Conservation (phyloP, 164 flowering plant genomes). For the Pachysandra terminalis region DNA sequence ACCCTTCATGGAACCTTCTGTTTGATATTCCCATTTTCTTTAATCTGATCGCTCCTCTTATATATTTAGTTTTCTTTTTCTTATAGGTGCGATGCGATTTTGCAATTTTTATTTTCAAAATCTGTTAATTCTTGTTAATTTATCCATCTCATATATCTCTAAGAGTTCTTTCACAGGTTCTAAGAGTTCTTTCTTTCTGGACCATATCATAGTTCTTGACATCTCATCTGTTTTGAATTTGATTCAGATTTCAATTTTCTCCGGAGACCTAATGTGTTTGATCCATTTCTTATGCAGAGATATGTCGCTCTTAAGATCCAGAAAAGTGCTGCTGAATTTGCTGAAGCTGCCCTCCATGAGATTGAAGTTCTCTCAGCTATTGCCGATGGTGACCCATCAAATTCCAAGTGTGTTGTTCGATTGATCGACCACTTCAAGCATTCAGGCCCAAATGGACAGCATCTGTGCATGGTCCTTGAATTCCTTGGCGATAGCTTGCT, state of each 20-base stretch:
- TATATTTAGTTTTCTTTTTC: background rate
- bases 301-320: conserved; percentile 92
- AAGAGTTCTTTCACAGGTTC: no score
- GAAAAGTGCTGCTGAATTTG: conserved; percentile 88
- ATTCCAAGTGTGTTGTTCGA: conserved; percentile 55
- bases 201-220: no score
- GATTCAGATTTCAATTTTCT: background rate
- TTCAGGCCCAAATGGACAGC: conserved; percentile 92
- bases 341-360: conserved; percentile 89
- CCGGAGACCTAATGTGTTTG: background rate
- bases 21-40: background rate
- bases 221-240: no score
- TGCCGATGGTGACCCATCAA: conserved; percentile 64
- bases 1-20: background rate
- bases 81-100: no score
- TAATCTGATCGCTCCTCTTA: background rate
- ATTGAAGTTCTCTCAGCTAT: conserved; percentile 72
- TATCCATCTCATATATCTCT: no score
- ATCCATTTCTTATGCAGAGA: conserved; percentile 34
- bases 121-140: no score
- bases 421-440: conserved; percentile 89
- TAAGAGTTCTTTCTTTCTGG: no score
- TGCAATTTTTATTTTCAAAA: no score
- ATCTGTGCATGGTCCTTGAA: conserved; percentile 88
- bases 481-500: conserved; percentile 91